phyloP scores from a whole-genome alignment of 805 yeast species.

The Naumovozyma baii region DNA sequence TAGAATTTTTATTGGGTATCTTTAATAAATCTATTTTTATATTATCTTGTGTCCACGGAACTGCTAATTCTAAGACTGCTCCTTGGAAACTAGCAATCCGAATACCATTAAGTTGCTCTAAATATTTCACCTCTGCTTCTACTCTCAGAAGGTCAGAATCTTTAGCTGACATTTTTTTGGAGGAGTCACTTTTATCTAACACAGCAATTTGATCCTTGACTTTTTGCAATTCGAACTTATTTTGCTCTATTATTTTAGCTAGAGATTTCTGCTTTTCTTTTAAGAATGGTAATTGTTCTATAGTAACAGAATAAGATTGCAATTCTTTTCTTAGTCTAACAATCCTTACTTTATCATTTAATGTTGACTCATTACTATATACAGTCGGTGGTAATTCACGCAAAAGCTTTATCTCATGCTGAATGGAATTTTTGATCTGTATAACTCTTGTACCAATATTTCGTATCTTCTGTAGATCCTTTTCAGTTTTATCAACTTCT shows the following conservation, averaged over 20 bases:
- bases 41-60: not conserved
- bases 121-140: not conserved
- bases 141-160: not conserved
- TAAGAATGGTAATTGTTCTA: constrained; percentile 6
- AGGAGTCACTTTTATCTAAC: not conserved
- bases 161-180: not conserved
- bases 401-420: constrained; percentile 15
- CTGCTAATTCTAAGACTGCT: not conserved
- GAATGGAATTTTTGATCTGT: constrained; percentile 11
- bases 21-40: not conserved
- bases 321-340: constrained; percentile 13
- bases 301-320: constrained; percentile 5
- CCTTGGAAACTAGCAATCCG: not conserved
- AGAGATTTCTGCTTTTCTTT: constrained; percentile 2
- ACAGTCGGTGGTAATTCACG: constrained; percentile 9
- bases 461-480: constrained; percentile 7
- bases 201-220: not conserved
- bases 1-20: not conserved
- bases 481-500: constrained; percentile 16
- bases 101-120: not conserved
- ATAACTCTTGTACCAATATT: constrained; percentile 7
- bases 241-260: constrained; percentile 1
- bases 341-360: constrained; percentile 11
- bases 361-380: constrained; percentile 6
- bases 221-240: too few species aligned